Evolutionary conservation across 2,329 filamentous ascomycete genomes (phyloP).

Genomic region (Cordyceps farinosa): DNA sequence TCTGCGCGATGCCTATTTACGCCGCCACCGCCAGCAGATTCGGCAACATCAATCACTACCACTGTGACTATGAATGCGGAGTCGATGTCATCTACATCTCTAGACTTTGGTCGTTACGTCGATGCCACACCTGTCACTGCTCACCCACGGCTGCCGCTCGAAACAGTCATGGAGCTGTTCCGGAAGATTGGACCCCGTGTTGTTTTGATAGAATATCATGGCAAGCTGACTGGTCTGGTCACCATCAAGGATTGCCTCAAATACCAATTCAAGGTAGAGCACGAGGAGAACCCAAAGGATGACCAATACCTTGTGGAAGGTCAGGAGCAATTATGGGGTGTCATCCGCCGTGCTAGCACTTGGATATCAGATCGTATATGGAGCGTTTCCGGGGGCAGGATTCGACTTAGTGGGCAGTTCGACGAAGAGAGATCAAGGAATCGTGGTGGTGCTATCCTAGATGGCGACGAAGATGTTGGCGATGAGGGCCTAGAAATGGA

Average conservation of each 20-base stretch:
- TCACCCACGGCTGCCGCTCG: conserved; percentile 84
- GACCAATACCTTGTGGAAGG: conserved; percentile 52
- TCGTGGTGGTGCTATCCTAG: conserved; percentile 43
- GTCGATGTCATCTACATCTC: conserved; percentile 52
- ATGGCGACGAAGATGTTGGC: conserved; percentile 40
- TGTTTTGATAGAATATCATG: conserved; percentile 87
- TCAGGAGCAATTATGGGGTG: conserved; percentile 63
- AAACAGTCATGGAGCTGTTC: conserved; percentile 98
- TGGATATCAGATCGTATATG: conserved; percentile 59
- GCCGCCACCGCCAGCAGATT: conserved; percentile 37
- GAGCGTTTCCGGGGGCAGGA: conserved; percentile 52
- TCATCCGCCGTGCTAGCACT: conserved; percentile 48
- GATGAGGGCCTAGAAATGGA: conserved; percentile 45
- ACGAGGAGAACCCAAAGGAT: conserved; percentile 68
- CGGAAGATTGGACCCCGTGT: conserved; percentile 95
- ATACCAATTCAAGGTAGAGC: conserved; percentile 95
- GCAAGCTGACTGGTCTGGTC: conserved; percentile 76
- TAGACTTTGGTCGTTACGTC: conserved; percentile 85
- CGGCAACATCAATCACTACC: conserved; percentile 39
- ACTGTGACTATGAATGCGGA: conserved; percentile 54
- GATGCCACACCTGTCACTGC: conserved; percentile 87
- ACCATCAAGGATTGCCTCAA: conserved; percentile 97
- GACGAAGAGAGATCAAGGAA: conserved; percentile 36
- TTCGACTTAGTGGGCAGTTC: conserved; percentile 45
- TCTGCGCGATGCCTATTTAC: conserved; percentile 72